Evolutionary conservation across 1,139 yeast genomes (phyloP), one percentile per base, ranked within the genome.

Genomic region (Taphrina deformans): DNA sequence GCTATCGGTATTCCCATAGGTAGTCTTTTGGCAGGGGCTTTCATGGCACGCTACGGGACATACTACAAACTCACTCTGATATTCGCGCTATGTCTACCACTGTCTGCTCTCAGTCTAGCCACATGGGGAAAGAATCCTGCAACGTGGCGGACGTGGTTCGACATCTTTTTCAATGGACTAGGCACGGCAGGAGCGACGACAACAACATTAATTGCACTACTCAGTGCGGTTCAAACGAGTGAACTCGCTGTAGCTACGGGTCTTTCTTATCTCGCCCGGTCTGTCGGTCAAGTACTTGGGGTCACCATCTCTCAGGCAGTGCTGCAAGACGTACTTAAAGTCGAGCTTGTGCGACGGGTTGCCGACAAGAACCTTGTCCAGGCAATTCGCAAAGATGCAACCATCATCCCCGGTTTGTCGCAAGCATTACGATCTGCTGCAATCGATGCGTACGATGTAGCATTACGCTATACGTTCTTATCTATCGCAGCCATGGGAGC

Each of bases 31-130:
- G 67, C 70, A 2, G 71, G 71, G 18, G 60, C 66, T 9, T 65
- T 67, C 61, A 67, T 69, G 69, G 84, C 80, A 68, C 74, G 73
- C 41, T 86, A 92, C 0, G 96, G 96, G 2, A 81, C 79, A 58
- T 88, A 88, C 75, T 61, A 61, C 53, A 51, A 38, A 53, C 59
- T 61, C 26, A 61, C 65, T 9, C 23, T 61, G 18, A 5, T 41
- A 29, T 52, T 44, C 31, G 18, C 38, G n/a, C 44, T 59, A 4
- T 52, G 45, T 12, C 33, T 45, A 5, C 59, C 65, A 2, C 16
- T 59, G 31, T 59, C 63, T 16, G 55, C 63, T 5, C 23, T 59
- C 21, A 48, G 56, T 18, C 50, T 59, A 10, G 23, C 45, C 12
- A 38, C 56, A 4, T 59, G 63, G 63, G 63, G 63, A 18, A 41